Evolutionary conservation across 2,329 filamentous ascomycete species (phyloP).

Genomic region (Epichloe sp.): DNA sequence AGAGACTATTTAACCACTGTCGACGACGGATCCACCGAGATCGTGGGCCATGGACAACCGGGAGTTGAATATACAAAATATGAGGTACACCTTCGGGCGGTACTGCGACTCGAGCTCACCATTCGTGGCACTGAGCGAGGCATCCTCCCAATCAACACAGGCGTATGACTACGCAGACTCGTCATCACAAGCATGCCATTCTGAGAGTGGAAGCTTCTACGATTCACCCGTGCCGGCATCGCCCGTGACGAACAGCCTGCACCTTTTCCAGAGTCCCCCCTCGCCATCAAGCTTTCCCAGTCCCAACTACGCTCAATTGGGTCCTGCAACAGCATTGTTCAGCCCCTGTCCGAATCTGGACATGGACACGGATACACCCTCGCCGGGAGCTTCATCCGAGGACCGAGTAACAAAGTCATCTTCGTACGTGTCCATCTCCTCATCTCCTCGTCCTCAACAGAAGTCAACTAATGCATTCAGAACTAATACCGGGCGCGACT

Average conservation of each 20-base stretch:
- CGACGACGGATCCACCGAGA: not conserved
- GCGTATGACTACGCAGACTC: slow-evolving; percentile 1
- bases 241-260: not conserved
- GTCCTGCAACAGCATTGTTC: slow-evolving; percentile 3
- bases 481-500: slow-evolving; percentile 15
- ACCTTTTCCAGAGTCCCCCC: not conserved
- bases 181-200: slow-evolving; percentile 1
- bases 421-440: not conserved
- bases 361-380: slow-evolving; percentile 7
- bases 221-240: slow-evolving; percentile 1
- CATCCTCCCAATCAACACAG: not conserved
- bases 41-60: not conserved
- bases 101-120: slow-evolving; percentile 1
- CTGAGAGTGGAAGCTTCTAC: not conserved
- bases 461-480: not conserved
- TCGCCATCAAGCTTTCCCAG: slow-evolving; percentile 3
- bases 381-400: slow-evolving; percentile 6
- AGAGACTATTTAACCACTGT: not conserved
- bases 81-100: not conserved
- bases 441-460: not conserved
- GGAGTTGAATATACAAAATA: not conserved
- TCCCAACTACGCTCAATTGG: slow-evolving; percentile 3
- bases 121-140: not conserved
- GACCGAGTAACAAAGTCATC: slow-evolving; percentile 6
- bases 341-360: slow-evolving; percentile 10